phyloP scores from a whole-genome alignment of 192 early-diverging fungal genomes.

The Martensiomyces pterosporus region DNA sequence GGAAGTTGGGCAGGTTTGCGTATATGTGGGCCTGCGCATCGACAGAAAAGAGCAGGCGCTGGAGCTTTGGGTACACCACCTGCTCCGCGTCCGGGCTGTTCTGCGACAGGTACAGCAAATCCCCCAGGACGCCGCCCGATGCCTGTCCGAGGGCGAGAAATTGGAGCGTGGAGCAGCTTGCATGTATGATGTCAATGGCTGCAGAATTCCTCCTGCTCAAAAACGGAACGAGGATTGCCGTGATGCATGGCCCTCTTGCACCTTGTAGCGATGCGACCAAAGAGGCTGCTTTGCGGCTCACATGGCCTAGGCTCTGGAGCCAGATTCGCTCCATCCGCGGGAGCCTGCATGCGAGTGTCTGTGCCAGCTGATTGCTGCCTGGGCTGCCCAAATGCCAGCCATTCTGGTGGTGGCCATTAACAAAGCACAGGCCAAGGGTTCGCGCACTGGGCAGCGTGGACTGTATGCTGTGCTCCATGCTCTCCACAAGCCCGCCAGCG shows the following conservation, averaged over 20 bases:
- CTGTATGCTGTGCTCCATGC: slow-evolving; percentile 2
- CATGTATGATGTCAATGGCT: too few relatives aligned
- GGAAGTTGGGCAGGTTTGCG: not conserved
- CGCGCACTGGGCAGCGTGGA: slow-evolving; percentile 4
- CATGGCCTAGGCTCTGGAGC: slow-evolving; percentile 13
- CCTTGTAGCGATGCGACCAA: not conserved
- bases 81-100: not conserved
- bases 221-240: too few relatives aligned
- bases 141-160: not conserved
- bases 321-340: slow-evolving; percentile 10
- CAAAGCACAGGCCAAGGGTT: slow-evolving; percentile 18
- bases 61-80: slow-evolving; percentile 10
- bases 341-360: not conserved
- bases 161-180: not conserved
- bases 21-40: slow-evolving; percentile 22
- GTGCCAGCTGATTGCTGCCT: slow-evolving; percentile 5
- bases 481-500: not conserved
- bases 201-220: too few relatives aligned
- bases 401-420: slow-evolving; percentile 4
- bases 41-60: slow-evolving; percentile 30
- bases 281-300: slow-evolving; percentile 2
- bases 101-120: not conserved
- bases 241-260: too few relatives aligned
- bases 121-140: not conserved
- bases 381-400: slow-evolving; percentile 3